phyloP scores from a whole-genome alignment of 345 rosid species.

The Eucalyptus polyanthemos region DNA sequence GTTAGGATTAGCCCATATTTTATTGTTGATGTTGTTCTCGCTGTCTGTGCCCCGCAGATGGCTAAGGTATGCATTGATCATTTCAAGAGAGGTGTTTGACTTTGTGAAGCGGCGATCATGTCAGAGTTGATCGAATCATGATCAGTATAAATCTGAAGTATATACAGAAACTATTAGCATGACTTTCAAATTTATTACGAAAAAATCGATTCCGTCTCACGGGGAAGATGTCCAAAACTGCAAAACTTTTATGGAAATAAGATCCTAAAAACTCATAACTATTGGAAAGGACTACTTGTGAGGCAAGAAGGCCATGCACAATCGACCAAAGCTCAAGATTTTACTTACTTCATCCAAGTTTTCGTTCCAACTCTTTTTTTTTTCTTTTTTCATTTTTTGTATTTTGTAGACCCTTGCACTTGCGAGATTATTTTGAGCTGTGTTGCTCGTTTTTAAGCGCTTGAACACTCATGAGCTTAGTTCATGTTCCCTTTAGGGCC shows the following conservation, averaged over 20 bases:
- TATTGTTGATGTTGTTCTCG: neutral
- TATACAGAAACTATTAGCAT: too few relatives aligned
- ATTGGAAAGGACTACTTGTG: neutral
- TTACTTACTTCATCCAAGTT: neutral
- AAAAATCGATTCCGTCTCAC: neutral
- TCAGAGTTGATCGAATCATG: neutral
- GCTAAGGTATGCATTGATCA: too few relatives aligned
- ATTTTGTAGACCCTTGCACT: neutral
- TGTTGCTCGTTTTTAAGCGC: neutral
- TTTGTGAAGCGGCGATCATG: neutral
- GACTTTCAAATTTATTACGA: neutral
- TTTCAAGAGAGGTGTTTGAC: neutral
- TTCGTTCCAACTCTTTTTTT: neutral
- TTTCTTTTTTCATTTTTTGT: too few relatives aligned
- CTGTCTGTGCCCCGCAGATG: neutral
- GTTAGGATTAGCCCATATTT: neutral
- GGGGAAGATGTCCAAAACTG: neutral
- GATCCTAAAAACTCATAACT: neutral
- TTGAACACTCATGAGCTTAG: neutral
- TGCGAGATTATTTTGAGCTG: neutral
- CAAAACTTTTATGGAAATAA: neutral
- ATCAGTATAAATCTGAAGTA: rapidly evolving
- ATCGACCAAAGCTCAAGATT: neutral
- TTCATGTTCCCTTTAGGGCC: neutral
- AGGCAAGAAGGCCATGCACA: neutral